phyloP scores from a whole-genome alignment of 495 filamentous ascomycete genomes.

The Xylaria flabelliformis region DNA sequence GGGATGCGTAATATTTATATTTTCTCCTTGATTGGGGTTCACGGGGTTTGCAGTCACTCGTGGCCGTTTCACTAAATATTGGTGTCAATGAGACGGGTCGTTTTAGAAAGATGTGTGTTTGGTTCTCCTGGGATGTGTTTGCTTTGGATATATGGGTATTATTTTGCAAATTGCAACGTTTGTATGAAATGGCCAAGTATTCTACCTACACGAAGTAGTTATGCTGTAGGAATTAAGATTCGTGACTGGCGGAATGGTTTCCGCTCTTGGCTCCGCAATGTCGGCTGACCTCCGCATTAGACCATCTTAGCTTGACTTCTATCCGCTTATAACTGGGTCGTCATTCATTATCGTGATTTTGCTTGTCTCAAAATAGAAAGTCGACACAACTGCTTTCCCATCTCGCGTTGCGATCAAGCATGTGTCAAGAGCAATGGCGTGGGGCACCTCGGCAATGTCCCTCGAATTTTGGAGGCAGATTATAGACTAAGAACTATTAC shows the following conservation, averaged over 20 bases:
- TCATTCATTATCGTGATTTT: constrained; percentile 2
- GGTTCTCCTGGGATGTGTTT: too few relatives aligned
- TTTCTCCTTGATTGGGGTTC: too few relatives aligned
- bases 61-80: too few relatives aligned
- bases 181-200: not conserved
- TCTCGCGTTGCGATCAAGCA: not conserved
- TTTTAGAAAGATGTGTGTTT: too few relatives aligned
- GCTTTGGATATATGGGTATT: not conserved
- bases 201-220: not conserved
- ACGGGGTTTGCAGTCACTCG: too few relatives aligned
- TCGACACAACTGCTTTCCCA: not conserved
- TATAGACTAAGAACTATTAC: constrained; percentile 1
- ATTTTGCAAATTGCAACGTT: not conserved
- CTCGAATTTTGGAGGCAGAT: not conserved
- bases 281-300: constrained; percentile 8
- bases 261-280: not conserved
- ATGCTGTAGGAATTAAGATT: not conserved
- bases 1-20: too few relatives aligned
- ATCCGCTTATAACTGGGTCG: constrained; percentile 18
- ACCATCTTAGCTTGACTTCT: not conserved
- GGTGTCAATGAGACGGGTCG: too few relatives aligned
- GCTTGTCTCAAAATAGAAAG: constrained; percentile 22
- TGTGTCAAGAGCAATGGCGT: constrained; percentile 12
- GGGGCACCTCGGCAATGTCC: constrained; percentile 24
- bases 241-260: constrained; percentile 3